phyloP scores from a whole-genome alignment of 2,329 filamentous ascomycete species.

The Gnomoniopsis smithogilvyi region DNA sequence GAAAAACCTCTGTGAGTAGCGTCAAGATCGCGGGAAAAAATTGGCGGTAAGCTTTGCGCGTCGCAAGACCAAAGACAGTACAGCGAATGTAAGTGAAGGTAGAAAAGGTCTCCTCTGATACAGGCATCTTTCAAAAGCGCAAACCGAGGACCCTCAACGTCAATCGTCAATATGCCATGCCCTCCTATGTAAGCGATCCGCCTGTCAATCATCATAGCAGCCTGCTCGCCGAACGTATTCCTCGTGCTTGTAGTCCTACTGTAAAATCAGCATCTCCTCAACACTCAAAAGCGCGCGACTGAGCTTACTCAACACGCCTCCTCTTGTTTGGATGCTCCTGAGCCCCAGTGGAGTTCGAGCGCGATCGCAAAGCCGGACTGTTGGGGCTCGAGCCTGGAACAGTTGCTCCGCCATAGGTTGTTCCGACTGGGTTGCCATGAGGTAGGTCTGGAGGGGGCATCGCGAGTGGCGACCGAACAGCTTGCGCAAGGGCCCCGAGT shows the following conservation, averaged over 20 bases:
- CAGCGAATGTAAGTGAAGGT: slow-evolving; percentile 62
- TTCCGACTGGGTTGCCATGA: neutral
- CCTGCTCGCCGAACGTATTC: neutral
- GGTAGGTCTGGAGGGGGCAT: slow-evolving; percentile 11
- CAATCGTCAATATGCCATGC: slow-evolving; percentile 20
- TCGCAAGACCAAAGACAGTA: slow-evolving; percentile 55
- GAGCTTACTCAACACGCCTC: slow-evolving; percentile 10
- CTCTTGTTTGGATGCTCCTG: slow-evolving; percentile 9
- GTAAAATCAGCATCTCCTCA: slow-evolving; percentile 16
- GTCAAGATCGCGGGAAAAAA: slow-evolving; percentile 4
- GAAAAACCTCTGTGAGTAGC: slow-evolving; percentile 32
- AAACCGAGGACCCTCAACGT: slow-evolving; percentile 46
- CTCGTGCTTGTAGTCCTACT: neutral
- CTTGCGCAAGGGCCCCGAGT: neutral
- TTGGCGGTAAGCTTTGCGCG: neutral
- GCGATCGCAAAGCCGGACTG: neutral
- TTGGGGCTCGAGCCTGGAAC: neutral
- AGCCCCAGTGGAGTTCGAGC: neutral
- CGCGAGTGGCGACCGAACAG: neutral
- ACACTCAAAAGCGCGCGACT: neutral
- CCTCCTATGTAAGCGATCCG: neutral
- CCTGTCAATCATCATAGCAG: neutral
- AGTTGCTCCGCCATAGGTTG: neutral
- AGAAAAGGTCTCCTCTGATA: slow-evolving; percentile 54
- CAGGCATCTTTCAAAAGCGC: slow-evolving; percentile 58